Conservation (phyloP, 176 grass and related monocot genomes). For the Areca catechu region DNA sequence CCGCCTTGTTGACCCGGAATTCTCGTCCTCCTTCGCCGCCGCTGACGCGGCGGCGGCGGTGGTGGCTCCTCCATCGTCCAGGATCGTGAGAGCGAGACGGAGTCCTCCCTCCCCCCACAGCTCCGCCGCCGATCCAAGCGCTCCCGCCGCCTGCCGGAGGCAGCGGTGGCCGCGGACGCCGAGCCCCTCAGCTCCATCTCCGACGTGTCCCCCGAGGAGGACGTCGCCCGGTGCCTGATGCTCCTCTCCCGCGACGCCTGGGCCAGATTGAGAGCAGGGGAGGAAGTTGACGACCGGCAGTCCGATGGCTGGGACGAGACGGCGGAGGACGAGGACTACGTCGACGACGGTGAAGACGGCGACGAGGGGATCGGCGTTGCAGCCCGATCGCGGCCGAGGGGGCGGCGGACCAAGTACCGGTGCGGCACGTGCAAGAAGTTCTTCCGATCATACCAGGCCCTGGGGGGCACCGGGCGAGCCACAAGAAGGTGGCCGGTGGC, state of each 20-base stretch:
- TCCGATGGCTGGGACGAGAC: not conserved
- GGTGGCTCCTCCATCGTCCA: not conserved
- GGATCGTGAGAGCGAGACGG: slow-evolving; percentile 2
- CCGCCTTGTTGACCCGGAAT: slow-evolving; percentile 6
- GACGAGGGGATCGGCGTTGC: not conserved
- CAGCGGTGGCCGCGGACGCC: not conserved
- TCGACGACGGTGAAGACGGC: too few relatives aligned
- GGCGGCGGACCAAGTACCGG: slow-evolving; percentile 39
- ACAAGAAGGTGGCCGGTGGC: slow-evolving; percentile 35
- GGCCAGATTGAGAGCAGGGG: slow-evolving; percentile 2
- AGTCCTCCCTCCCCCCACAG: not conserved
- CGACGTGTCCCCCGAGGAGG: not conserved
- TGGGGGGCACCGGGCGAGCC: slow-evolving; percentile 57
- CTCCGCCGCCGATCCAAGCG: not conserved
- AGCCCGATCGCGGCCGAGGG: slow-evolving; percentile 2
- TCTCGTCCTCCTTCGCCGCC: not conserved
- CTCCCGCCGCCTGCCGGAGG: not conserved
- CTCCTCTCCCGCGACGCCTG: slow-evolving; percentile 16
- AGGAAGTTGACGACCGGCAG: not conserved
- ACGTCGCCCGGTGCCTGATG: slow-evolving; percentile 17
- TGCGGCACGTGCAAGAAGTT: slow-evolving; percentile 54
- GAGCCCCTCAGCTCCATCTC: slow-evolving; percentile 16
- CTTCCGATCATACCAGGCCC: slow-evolving; percentile 71
- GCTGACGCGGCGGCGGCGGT: not conserved
- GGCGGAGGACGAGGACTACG: too few relatives aligned